Conservation (phyloP, 345 rosid species). For the Eucalyptus marginata region DNA sequence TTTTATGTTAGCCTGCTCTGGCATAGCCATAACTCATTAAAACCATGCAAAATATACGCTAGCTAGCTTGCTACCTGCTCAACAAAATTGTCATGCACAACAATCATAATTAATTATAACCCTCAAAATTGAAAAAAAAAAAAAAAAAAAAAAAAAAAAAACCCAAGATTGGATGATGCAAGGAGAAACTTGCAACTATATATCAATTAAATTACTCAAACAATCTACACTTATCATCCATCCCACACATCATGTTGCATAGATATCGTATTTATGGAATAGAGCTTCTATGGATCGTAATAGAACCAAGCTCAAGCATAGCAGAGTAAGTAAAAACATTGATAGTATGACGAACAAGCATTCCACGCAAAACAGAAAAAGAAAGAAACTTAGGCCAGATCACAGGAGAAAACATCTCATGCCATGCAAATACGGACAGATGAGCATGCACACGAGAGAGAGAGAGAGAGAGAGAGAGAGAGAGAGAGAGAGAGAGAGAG, state of each 20-base stretch:
- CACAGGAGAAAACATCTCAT: not conserved
- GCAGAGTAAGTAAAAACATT: not conserved
- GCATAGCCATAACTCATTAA: not conserved
- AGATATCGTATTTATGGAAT: not conserved
- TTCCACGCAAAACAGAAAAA: not conserved
- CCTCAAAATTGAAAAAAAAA: not conserved
- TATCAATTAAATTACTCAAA: not conserved
- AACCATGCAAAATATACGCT: not conserved
- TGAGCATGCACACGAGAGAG: not conserved
- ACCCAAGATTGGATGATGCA: accelerated
- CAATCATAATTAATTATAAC: not conserved
- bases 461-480: too few species aligned
- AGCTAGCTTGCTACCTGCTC: not conserved
- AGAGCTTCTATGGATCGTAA: not conserved
- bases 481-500: too few species aligned
- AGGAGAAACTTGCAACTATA: not conserved
- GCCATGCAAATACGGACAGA: not conserved
- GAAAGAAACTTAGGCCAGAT: not conserved
- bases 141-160: too few species aligned
- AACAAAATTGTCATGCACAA: not conserved
- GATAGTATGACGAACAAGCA: not conserved
- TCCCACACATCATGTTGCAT: accelerated
- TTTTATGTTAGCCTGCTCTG: not conserved
- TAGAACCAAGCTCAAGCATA: not conserved
- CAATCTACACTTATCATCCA: not conserved